These are phyloP conservation scores for Acanthamoeba royreba DNA, from an alignment of 208 protist species.

Conservation along the genomic window DNA sequence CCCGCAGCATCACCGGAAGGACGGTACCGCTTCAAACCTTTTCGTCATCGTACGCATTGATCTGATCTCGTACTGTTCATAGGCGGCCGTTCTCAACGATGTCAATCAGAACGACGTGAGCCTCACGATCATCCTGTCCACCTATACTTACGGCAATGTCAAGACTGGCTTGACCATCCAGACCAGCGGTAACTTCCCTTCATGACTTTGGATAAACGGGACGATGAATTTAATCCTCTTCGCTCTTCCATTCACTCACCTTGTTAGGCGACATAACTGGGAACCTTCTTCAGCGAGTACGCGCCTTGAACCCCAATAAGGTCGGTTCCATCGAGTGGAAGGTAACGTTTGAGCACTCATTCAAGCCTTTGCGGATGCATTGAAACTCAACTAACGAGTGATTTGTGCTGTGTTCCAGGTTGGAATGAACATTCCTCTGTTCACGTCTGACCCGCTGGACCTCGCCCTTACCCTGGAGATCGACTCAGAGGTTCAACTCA, in stretches of 20 bases:
- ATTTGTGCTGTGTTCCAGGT: neutral
- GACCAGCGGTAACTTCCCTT: neutral
- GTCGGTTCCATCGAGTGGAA: neutral
- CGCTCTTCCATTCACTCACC: neutral
- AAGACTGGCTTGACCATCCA: slow-evolving; percentile 25
- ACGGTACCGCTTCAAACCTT: neutral
- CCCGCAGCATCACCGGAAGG: neutral
- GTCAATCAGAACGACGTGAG: neutral
- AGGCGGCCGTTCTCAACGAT: neutral
- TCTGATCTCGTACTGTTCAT: neutral
- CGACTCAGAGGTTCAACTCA: neutral
- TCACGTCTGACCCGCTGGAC: neutral
- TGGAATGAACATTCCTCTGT: neutral
- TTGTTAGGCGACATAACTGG: neutral
- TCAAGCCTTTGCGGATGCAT: neutral
- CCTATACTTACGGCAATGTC: neutral
- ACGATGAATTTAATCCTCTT: neutral
- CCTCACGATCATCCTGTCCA: neutral
- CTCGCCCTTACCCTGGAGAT: neutral
- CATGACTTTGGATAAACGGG: neutral
- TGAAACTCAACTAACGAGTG: too few relatives aligned
- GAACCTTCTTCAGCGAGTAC: neutral
- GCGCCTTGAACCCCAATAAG: neutral
- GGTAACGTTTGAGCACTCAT: neutral
- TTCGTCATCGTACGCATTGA: neutral